A percentile compares a stretch with the other conserved stretches of the same genome.
These are phyloP conservation scores for Parastagonospora nodorum DNA, from an alignment of 2,329 filamentous ascomycete genomes.

Conservation along the genomic window DNA sequence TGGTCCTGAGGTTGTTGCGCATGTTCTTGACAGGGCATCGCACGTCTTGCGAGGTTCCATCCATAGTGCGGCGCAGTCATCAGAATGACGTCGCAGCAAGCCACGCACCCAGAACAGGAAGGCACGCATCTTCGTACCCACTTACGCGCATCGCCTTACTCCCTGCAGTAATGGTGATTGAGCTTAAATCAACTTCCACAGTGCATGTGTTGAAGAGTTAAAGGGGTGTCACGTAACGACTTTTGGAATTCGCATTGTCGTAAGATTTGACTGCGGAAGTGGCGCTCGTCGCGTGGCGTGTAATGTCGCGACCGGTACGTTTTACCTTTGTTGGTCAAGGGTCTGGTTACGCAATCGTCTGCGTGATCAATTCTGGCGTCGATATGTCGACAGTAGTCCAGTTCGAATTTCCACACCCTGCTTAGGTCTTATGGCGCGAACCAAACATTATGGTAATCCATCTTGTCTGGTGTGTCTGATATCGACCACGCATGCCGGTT, in stretches of 20 bases:
- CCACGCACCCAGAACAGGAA: slow-evolving; percentile 24
- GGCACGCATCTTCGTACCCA: slow-evolving; percentile 24
- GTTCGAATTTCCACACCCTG: too few species aligned
- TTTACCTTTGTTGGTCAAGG: too few species aligned
- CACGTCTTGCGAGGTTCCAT: not conserved
- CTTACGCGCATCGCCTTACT: slow-evolving; percentile 22
- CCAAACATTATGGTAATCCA: too few species aligned
- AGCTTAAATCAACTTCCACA: slow-evolving; percentile 27
- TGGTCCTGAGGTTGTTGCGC: too few species aligned
- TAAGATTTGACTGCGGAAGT: not conserved
- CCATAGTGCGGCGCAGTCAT: not conserved
- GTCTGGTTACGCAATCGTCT: too few species aligned
- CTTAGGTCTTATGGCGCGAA: too few species aligned
- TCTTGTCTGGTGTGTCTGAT: too few species aligned
- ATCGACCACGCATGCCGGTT: not conserved
- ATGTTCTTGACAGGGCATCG: not conserved
- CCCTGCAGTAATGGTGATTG: slow-evolving; percentile 26
- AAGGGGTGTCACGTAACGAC: not conserved
- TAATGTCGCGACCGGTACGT: too few species aligned
- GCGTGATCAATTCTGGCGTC: too few species aligned
- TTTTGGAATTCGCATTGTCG: not conserved
- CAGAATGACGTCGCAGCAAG: slow-evolving; percentile 3
- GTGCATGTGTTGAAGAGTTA: not conserved
- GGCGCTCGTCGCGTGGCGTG: too few species aligned
- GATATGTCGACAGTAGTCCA: too few species aligned